Conservation (phyloP, 331 rosid genomes). For the Pyracantha coccinea region DNA sequence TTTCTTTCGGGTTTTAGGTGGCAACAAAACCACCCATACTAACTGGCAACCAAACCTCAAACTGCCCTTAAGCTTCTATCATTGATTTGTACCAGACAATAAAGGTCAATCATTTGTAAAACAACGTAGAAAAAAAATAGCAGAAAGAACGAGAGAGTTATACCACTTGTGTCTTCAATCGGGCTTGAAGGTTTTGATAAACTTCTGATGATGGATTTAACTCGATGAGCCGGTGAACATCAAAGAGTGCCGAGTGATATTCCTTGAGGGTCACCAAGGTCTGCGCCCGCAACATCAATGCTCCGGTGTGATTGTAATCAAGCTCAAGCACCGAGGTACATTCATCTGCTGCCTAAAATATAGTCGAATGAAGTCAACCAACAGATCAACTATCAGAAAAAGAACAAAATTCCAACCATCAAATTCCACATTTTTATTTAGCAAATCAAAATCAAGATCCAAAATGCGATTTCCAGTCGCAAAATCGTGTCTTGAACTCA, state of each 20-base stretch:
- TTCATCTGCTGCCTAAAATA: constrained; percentile 79
- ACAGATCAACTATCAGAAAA: neutral
- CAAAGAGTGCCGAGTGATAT: constrained; percentile 86
- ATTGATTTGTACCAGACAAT: neutral
- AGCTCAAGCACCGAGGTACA: constrained; percentile 94
- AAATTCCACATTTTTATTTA: neutral
- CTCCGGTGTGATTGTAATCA: constrained; percentile 82
- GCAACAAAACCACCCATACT: neutral
- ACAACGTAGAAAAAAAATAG: neutral
- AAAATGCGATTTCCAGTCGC: neutral
- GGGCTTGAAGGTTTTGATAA: constrained; percentile 84
- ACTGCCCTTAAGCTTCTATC: neutral
- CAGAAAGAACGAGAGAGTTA: constrained; percentile 9
- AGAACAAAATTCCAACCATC: neutral
- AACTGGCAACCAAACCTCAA: neutral
- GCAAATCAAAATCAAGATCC: neutral
- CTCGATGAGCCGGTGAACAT: constrained; percentile 79
- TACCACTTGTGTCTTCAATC: constrained; percentile 90
- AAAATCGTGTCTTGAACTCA: neutral
- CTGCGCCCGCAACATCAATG: constrained; percentile 85
- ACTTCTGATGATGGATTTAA: constrained; percentile 87
- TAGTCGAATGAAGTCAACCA: constrained; percentile 3
- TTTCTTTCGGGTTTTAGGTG: neutral
- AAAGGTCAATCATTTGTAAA: neutral
- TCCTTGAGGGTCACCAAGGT: constrained; percentile 80